Evolutionary conservation across 1,139 yeast genomes (phyloP), one percentile per base, ranked within the genome.

Genomic region (Yamadazyma kanchanaburiensis): DNA sequence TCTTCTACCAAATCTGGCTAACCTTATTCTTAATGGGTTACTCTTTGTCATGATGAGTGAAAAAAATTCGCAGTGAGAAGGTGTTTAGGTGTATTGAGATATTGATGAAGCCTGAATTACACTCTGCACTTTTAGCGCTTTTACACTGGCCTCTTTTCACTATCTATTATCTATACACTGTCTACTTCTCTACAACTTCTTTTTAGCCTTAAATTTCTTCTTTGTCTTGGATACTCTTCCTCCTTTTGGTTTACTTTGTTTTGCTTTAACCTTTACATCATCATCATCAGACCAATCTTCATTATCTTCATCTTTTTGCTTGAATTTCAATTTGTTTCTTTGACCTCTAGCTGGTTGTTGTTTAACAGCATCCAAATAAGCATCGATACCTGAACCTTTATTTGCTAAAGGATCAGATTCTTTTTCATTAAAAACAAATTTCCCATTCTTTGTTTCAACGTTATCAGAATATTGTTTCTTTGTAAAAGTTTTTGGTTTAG

Each of bases 301-400:
- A 32, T 72, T 70, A 27, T 67, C 66, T 21, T 70, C 67, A 38
- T 65, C 66, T 28, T 74, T 71, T 55, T 79, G 80, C 62, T 82
- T 85, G 63, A 78, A 91, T 61, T 88, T 89, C 70, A 88, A 74
- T 64, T 79, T 87, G 58, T 88, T 87, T 64, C 77, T 79, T 64
- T 86, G 96, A 34, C 96, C 96, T 59, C 95, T 80, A 4, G 86
- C 77, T 24, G 98, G 97, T 18, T 91, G 96, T 47, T 82, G 86
- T 55, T 78, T 82, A 22, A 91, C 87, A 9, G 97, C 98, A 43
- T 87, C 96, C 45, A 88, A 75, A 53, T 91, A 91, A 1, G 96
- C 96, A 53, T 86, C 86, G 40, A 89, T 75, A 15, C 95, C 94
- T 6, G 70, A 58, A 9, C 65, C 68, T 34, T 54, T 54, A 22